A percentile compares a stretch with the other conserved stretches of the same genome.
These are phyloP conservation scores for Penicillium sp. DNA, from an alignment of 2,329 filamentous ascomycete species.

Conservation along the genomic window DNA sequence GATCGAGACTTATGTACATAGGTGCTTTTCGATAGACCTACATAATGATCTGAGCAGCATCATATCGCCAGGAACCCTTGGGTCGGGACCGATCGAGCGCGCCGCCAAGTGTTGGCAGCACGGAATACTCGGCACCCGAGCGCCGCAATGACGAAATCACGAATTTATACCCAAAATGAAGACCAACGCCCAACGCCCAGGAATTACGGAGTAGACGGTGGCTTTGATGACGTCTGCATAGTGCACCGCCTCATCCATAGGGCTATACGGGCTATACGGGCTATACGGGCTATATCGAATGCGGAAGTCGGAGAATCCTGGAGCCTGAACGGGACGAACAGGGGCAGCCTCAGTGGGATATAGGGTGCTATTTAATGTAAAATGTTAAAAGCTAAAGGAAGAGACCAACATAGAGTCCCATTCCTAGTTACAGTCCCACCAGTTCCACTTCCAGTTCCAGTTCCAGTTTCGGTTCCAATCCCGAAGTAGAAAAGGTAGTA, in stretches of 20 bases:
- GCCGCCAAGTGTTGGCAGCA: background rate
- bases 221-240: background rate
- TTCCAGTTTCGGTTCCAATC: too few species aligned
- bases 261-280: background rate
- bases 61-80: background rate
- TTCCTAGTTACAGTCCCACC: too few species aligned
- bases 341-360: constrained; percentile 4
- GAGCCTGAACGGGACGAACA: constrained; percentile 5
- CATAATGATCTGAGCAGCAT: background rate
- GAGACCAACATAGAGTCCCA: background rate
- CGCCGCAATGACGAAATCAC: background rate
- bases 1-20: background rate
- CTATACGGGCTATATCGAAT: too few species aligned
- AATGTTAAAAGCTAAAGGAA: background rate
- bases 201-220: background rate
- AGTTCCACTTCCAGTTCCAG: too few species aligned
- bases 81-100: background rate
- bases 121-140: background rate
- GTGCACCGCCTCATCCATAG: background rate
- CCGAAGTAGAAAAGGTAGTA: background rate
- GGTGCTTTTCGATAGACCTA: background rate
- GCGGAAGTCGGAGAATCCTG: constrained; percentile 3
- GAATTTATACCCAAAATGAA: background rate
- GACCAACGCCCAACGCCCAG: too few species aligned
- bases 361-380: background rate